These are phyloP conservation scores for Collybiopsis luxurians DNA, from an alignment of 768 basidiomycete genomes.

Conservation along the genomic window DNA sequence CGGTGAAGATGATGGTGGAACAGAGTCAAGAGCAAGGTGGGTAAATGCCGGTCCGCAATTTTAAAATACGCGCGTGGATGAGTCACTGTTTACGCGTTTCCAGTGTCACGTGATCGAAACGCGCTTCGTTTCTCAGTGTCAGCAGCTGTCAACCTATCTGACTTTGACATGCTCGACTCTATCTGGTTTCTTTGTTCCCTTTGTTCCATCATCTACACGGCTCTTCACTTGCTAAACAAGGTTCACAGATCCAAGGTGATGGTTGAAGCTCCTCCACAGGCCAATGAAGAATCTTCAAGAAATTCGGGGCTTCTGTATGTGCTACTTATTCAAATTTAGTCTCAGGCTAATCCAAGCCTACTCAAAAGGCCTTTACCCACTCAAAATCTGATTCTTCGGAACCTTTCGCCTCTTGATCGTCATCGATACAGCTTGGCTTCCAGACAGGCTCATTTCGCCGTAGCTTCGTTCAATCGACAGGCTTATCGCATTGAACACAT, in stretches of 20 bases:
- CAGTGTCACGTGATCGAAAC: too few relatives aligned
- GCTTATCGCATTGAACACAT: slow-evolving; percentile 34
- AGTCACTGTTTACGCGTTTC: too few relatives aligned
- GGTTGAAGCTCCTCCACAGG: too few relatives aligned
- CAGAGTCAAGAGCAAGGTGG: too few relatives aligned
- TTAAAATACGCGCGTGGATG: too few relatives aligned
- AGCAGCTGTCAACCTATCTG: too few relatives aligned
- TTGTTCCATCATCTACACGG: neutral
- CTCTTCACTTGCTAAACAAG: neutral
- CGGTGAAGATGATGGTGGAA: slow-evolving; percentile 35
- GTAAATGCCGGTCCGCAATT: too few relatives aligned
- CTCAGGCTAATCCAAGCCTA: neutral
- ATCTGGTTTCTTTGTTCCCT: neutral
- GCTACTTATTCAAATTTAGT: neutral
- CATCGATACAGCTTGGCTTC: neutral
- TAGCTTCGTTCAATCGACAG: slow-evolving; percentile 13
- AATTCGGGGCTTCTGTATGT: neutral
- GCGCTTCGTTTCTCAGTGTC: too few relatives aligned
- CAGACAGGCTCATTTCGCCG: neutral
- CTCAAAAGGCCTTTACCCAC: neutral
- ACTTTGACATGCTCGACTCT: too few relatives aligned
- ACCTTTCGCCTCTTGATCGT: slow-evolving; percentile 7
- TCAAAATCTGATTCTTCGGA: slow-evolving; percentile 1
- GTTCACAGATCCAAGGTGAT: neutral
- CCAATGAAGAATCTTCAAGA: neutral